phyloP scores from a whole-genome alignment of 495 filamentous ascomycete genomes.

The Penicillium crystallinum region DNA sequence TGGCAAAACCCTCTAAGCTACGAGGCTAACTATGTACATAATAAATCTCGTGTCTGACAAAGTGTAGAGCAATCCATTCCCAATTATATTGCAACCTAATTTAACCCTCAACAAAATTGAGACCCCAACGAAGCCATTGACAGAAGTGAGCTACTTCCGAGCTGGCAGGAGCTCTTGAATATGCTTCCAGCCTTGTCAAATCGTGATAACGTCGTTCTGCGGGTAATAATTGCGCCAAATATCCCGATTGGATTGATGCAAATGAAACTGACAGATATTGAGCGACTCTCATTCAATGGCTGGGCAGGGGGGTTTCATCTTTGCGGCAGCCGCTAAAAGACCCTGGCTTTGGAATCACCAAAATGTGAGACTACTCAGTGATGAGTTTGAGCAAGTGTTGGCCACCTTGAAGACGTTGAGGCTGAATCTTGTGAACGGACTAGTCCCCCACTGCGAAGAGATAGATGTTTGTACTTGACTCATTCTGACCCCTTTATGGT shows the following conservation, averaged over 20 bases:
- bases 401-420: conserved; percentile 8
- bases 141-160: not conserved
- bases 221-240: conserved; percentile 9
- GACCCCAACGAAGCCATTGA: too few relatives aligned
- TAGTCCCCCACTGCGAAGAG: conserved; percentile 6
- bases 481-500: not conserved
- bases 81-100: too few relatives aligned
- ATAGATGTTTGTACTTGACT: conserved; percentile 7
- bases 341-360: conserved; percentile 19
- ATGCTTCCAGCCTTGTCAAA: conserved; percentile 6
- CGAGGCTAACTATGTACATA: conserved; percentile 2
- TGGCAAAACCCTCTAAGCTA: not conserved
- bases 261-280: conserved; percentile 10
- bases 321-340: conserved; percentile 10
- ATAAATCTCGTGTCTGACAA: too few relatives aligned
- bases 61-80: too few relatives aligned
- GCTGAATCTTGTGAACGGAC: conserved; percentile 15
- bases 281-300: conserved; percentile 6
- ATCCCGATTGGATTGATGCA: not conserved
- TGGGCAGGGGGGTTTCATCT: conserved; percentile 2
- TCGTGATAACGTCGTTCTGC: conserved; percentile 14
- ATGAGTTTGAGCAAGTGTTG: conserved; percentile 6
- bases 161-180: not conserved
- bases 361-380: conserved; percentile 9
- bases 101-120: too few relatives aligned